Evolutionary conservation across 2,329 filamentous ascomycete genomes (phyloP), one percentile per base, ranked within the genome.

Genomic region (Sphaceloma murrayae): DNA sequence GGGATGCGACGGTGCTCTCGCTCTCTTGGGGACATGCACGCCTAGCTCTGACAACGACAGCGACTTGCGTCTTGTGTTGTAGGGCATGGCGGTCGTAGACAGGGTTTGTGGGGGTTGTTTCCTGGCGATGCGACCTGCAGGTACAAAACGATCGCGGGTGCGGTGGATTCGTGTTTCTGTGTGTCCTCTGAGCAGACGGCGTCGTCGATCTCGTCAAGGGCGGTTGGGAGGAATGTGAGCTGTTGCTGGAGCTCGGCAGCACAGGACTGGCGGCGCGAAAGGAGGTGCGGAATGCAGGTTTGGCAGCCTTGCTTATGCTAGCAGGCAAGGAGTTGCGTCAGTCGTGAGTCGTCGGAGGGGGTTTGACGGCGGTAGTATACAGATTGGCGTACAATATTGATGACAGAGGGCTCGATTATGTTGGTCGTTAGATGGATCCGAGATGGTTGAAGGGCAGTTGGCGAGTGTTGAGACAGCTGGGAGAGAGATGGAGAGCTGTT

Each of bases 61-160:
- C 60, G 87, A 94, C 72, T 96, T 96, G 66, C 88, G 82, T 67
- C 89, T 84, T 54, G 89, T 96, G 67, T 95, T 94, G 74, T 95
- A 95, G 60, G 82, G 83, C 86, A 94, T 94, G 58, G 56, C 67
- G 56, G 52, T 22, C 31, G 42, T 34, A 13, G 33, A 33, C 13
- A 29, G 34, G 33, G 42, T 45, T 11, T 31, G n/a, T 16, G 21
- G 14, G 13, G 18, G 10, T 13, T 13, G n/a, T 31, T 33, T 18
- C 30, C 6, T 7, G 11, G 24, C 24, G 24, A 27, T 6, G 24
- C 24, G 24, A 11, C 24, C 24, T 7, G 24, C 11, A 11, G 24
- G 11, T 27, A 6, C 39, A 4, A 21, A 38, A 22, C 13, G 17
- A 29, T 17, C n/a, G 39, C 11, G 21, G 13, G 6, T 44, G 18